Evolutionary conservation across 83 land plant species (phyloP).

Genomic region (Picea abies): DNA sequence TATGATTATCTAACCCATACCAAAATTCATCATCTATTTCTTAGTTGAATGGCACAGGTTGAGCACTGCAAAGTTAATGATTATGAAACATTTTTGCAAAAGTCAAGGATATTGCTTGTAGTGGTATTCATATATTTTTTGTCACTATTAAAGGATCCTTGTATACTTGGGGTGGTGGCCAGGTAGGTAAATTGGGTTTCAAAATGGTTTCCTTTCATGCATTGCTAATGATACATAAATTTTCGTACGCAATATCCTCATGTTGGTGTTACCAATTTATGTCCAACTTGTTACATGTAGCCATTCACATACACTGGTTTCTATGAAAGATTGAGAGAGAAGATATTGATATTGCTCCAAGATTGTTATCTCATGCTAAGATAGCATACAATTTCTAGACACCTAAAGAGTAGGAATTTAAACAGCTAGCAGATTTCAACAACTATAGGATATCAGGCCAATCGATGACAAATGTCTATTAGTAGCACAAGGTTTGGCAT

Average conservation of each 20-base stretch:
- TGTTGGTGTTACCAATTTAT: conserved; percentile 58
- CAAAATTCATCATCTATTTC: no score
- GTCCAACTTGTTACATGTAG: conserved; percentile 86
- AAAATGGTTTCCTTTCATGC: conserved; percentile 54
- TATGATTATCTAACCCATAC: no score
- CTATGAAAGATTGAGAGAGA: conserved; percentile 37
- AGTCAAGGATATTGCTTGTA: conserved; percentile 66
- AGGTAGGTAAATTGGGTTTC: conserved; percentile 79
- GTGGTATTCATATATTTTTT: conserved; percentile 89
- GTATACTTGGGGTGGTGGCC: conserved; percentile 94
- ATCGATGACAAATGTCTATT: no score
- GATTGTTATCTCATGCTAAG: no score
- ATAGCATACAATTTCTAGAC: no score
- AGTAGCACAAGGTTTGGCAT: no score
- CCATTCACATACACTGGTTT: conserved; percentile 77
- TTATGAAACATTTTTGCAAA: background rate
- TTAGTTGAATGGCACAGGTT: no score
- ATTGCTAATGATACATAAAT: conserved; percentile 40
- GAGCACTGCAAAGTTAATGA: no score
- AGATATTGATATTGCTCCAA: no score
- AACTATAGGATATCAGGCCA: no score
- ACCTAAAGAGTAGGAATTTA: no score
- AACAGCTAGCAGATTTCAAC: no score
- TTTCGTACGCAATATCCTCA: conserved; percentile 63
- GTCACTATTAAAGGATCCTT: conserved; percentile 64